These are phyloP conservation scores for Mrakia gelida DNA, from an alignment of 768 basidiomycete species.

Conservation along the genomic window DNA sequence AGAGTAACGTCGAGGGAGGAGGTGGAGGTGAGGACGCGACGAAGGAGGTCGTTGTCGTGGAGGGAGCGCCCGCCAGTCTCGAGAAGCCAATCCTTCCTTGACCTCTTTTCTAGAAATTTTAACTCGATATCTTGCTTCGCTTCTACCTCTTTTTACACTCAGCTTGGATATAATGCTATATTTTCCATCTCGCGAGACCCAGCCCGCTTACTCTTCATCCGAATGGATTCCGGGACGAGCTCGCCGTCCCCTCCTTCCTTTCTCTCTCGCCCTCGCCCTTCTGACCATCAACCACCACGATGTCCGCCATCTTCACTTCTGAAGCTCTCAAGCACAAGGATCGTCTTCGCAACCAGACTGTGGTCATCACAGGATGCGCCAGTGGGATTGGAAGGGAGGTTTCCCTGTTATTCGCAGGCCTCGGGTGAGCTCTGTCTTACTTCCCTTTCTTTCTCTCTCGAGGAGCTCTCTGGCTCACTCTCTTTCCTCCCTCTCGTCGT, in stretches of 20 bases:
- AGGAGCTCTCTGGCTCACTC: background rate
- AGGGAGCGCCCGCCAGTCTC: no score
- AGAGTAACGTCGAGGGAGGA: no score
- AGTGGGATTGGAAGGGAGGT: constrained; percentile 23
- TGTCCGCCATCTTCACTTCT: constrained; percentile 9
- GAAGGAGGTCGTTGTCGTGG: no score
- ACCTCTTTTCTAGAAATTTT: no score
- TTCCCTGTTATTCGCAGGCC: background rate
- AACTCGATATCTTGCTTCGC: no score
- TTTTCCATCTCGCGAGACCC: background rate
- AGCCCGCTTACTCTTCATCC: background rate
- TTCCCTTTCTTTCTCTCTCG: background rate
- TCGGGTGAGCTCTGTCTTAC: background rate
- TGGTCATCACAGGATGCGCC: constrained; percentile 20
- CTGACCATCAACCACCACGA: background rate
- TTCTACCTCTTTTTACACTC: no score
- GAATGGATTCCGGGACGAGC: background rate
- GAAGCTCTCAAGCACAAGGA: background rate
- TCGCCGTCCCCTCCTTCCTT: background rate
- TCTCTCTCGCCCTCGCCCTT: background rate
- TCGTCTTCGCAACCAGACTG: constrained; percentile 6
- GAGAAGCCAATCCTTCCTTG: no score
- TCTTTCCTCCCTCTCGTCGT: no score
- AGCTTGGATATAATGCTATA: background rate
- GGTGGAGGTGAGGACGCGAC: no score